Percentiles rank a stretch among this genome's conserved stretches.
Conservation (phyloP, 768 basidiomycete species). For the Candolleomyces eurysporus region DNA sequence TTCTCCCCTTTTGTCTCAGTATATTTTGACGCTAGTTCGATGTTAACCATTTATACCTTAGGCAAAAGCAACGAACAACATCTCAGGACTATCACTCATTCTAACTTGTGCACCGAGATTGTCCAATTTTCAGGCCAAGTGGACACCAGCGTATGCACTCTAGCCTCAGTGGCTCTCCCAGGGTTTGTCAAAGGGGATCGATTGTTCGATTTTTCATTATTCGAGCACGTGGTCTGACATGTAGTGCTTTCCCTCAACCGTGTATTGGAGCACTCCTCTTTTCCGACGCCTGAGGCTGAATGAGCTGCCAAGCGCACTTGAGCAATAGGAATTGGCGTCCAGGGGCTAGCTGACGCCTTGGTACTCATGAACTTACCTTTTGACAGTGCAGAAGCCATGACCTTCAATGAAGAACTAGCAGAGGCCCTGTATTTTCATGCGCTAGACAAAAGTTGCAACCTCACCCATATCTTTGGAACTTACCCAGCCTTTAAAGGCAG, state of each 20-base stretch:
- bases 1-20: no score
- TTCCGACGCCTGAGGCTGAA: slow-evolving; percentile 45
- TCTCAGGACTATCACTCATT: not conserved
- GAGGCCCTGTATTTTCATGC: slow-evolving; percentile 86
- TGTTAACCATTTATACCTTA: not conserved
- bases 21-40: no score
- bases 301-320: slow-evolving; percentile 80
- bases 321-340: slow-evolving; percentile 79
- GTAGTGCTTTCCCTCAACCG: not conserved
- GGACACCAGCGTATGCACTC: not conserved
- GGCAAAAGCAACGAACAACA: not conserved
- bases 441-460: slow-evolving; percentile 67
- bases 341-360: slow-evolving; percentile 82
- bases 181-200: not conserved
- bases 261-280: not conserved
- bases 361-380: slow-evolving; percentile 83
- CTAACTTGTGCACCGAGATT: not conserved
- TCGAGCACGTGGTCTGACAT: not conserved
- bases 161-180: not conserved
- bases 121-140: not conserved
- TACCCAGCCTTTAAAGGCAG: slow-evolving; percentile 65
- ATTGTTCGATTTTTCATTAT: no score
- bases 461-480: slow-evolving; percentile 65
- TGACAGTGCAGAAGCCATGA: slow-evolving; percentile 64
- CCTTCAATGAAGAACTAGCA: slow-evolving; percentile 77